phyloP scores from a whole-genome alignment of 331 rosid genomes.

The Arachis monticola region DNA sequence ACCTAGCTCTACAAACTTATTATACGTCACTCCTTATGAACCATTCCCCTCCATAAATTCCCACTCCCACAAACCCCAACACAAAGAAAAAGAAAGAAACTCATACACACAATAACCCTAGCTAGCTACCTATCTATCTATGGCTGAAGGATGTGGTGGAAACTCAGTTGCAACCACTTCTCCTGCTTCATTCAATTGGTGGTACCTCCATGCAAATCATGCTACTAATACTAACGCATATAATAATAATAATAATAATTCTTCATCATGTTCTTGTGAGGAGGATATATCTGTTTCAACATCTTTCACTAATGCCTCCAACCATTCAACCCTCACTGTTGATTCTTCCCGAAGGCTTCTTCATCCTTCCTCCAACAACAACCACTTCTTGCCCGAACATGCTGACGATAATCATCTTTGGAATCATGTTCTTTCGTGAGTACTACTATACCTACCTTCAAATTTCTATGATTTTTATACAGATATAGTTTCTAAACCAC shows the following conservation, averaged over 20 bases:
- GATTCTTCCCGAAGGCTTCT: slow-evolving; percentile 62
- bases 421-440: slow-evolving; percentile 88
- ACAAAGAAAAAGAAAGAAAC: slow-evolving; percentile 17
- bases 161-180: slow-evolving; percentile 58
- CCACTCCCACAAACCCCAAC: slow-evolving; percentile 50
- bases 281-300: slow-evolving; percentile 77
- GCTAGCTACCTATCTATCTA: slow-evolving; percentile 28
- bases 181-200: slow-evolving; percentile 61
- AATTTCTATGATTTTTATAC: not conserved
- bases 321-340: slow-evolving; percentile 77
- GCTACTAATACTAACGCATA: slow-evolving; percentile 32
- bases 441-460: not conserved
- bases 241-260: slow-evolving; percentile 46
- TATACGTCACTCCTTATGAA: slow-evolving; percentile 56
- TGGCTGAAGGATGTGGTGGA: slow-evolving; percentile 68
- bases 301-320: slow-evolving; percentile 79
- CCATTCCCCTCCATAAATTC: slow-evolving; percentile 49
- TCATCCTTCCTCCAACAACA: slow-evolving; percentile 51
- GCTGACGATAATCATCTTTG: slow-evolving; percentile 77
- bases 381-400: slow-evolving; percentile 58
- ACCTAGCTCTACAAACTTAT: slow-evolving; percentile 44
- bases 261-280: slow-evolving; percentile 63
- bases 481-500: not conserved
- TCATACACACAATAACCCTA: slow-evolving; percentile 33
- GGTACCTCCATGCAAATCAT: slow-evolving; percentile 59